Evolutionary conservation across 345 rosid species (phyloP), one percentile per base, ranked within the genome.

Genomic region (Gossypium arboreum): DNA sequence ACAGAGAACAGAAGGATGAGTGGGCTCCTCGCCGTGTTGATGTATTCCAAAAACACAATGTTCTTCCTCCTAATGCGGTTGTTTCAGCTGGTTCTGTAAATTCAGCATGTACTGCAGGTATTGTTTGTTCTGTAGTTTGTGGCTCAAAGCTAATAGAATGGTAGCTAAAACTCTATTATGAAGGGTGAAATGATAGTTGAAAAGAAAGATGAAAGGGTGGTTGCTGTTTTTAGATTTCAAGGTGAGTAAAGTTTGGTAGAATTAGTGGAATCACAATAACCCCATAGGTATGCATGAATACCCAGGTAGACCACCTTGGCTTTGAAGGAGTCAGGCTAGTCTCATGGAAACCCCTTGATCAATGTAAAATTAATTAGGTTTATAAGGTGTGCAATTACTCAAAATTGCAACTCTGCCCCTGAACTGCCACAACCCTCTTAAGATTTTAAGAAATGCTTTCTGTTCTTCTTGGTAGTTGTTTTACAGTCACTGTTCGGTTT

Each of bases 1-100:
- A 93, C 74, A 89, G 94, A 81, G 98, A 95, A 84, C 99, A 95
- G 85, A 95, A 93, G 87, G 99, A 95, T 83, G 98, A 93, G 79
- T 92, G 97, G 97, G 77, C 68, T 67, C 99, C 99, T 78, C 98
- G 97, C 45, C 98, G 98, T 61, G 81, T 94, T 76, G 97, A 91
- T 4, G 78, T 91, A 43, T 94, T 94, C 75, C 90, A 88, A 78
- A 88, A 78, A 84, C 75, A 92, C 41, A 92, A 92, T 80, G 84
- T 89, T 71, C 77, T 94, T 73, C 97, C 97, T 75, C 82, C 90
- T 56, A 77, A 88, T 85, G 93, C 98, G 8, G 64, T 94, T 77
- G 76, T 94, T 80, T 84, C 98, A 18, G 98, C 98, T 68, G 97
- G 98, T 80, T 65, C 89, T 77, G 82, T 85, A 63, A 94, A 89